Percentiles rank a stretch among this genome's conserved stretches.
Conservation (phyloP, 306 rosid genomes). For the Rubus idaeus region DNA sequence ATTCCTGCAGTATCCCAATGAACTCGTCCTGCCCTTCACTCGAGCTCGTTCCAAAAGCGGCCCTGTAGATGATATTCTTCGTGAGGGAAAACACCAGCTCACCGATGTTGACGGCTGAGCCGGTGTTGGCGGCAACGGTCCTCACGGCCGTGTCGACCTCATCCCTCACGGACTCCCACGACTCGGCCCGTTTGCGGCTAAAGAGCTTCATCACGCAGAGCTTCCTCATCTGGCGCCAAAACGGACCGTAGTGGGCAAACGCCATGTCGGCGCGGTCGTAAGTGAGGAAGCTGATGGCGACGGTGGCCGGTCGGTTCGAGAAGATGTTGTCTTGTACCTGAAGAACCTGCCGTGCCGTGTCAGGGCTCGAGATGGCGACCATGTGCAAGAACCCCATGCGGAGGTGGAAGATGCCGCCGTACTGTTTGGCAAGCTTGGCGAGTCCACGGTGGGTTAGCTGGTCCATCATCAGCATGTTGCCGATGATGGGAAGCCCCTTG, state of each 20-base stretch:
- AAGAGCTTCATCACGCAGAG: conserved; percentile 84
- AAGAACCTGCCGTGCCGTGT: conserved; percentile 72
- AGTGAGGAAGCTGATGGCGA: conserved; percentile 81
- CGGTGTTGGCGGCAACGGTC: conserved; percentile 22
- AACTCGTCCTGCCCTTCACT: conserved; percentile 74
- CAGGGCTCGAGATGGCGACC: conserved; percentile 58
- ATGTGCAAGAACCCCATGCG: conserved; percentile 76
- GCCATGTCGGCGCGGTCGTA: conserved; percentile 94
- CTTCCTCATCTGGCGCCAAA: conserved; percentile 92
- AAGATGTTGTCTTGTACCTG: conserved; percentile 74
- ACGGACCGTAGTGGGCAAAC: conserved; percentile 87
- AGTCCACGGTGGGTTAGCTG: conserved; percentile 83
- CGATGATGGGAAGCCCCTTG: conserved; percentile 66
- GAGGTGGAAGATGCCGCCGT: conserved; percentile 78
- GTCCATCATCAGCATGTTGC: conserved; percentile 77
- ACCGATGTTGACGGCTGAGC: conserved; percentile 53
- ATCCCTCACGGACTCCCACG: conserved; percentile 74
- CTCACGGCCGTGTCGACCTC: conserved; percentile 57
- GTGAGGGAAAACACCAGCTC: conserved; percentile 65
- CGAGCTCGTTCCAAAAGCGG: conserved; percentile 67
- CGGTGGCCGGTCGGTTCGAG: conserved; percentile 78
- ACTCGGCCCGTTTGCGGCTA: conserved; percentile 79
- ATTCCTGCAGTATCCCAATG: conserved; percentile 70
- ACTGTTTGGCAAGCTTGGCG: conserved; percentile 51
- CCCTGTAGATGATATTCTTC: conserved; percentile 61